Percentiles rank a stretch among this genome's conserved stretches.
phyloP scores from a whole-genome alignment of 768 basidiomycete species.

The Pleurotus tuoliensis region DNA sequence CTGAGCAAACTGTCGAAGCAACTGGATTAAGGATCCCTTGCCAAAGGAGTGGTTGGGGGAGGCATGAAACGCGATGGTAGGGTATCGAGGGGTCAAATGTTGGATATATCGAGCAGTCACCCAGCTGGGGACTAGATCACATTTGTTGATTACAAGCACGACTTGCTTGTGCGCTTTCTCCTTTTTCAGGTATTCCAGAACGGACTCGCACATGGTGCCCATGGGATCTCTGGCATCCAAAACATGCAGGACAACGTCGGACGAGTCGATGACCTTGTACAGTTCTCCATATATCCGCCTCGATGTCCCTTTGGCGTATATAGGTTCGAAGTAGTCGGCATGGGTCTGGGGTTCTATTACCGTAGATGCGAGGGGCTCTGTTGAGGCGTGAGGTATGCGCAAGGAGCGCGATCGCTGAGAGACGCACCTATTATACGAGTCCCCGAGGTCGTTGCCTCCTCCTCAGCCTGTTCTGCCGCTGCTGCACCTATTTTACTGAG shows the following conservation, averaged over 20 bases:
- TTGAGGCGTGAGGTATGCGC: background rate
- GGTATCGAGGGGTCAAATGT: conserved; percentile 90
- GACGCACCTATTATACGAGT: conserved; percentile 43
- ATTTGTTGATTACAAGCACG: conserved; percentile 96
- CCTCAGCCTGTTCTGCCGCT: conserved; percentile 51
- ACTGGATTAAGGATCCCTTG: conserved; percentile 96
- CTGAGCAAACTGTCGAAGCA: conserved; percentile 93
- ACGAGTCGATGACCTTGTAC: conserved; percentile 99
- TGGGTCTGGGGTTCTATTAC: conserved; percentile 57
- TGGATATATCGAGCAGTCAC: conserved; percentile 97
- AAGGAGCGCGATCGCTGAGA: background rate
- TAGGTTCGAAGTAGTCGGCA: conserved; percentile 82
- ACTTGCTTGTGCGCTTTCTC: conserved; percentile 98
- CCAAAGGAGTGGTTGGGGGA: conserved; percentile 99
- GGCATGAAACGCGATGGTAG: conserved; percentile 97
- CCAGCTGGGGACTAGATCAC: conserved; percentile 98
- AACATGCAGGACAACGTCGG: conserved; percentile 93
- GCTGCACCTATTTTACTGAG: conserved; percentile 63
- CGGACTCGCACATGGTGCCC: conserved; percentile 92
- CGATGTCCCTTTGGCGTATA: conserved; percentile 94
- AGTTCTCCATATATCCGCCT: conserved; percentile 95
- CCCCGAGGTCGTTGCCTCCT: conserved; percentile 30
- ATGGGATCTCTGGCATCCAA: conserved; percentile 94
- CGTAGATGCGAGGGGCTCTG: conserved; percentile 48
- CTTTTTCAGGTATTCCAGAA: conserved; percentile 89